Base-by-base conservation (phyloP, 2,329 filamentous ascomycete genomes). In the Grosmannia serpens region DNA sequence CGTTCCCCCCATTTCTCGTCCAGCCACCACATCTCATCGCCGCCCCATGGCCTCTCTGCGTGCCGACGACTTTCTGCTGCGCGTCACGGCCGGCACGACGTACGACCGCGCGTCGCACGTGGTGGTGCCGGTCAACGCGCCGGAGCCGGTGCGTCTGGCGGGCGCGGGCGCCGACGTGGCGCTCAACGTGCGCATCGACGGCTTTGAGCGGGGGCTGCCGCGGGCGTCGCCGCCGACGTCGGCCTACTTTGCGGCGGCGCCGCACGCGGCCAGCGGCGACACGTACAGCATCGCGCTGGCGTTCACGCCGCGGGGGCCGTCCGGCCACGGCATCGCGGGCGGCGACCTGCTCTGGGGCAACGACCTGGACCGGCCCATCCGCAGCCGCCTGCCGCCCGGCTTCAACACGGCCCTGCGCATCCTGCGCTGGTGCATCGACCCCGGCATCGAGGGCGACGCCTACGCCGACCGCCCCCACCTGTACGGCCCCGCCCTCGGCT, bases 341-440 rank as follows among this genome's bases (percentile, higher is more conserved):
- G 72, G 81, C 29, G 85, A 95, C 62, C 77, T 99, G 3, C 84
- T 96, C 57, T 96, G 96, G 66, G 94, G 92, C 49, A 97, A 97
- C 70, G 91, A 96, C 75, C 96, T 97, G 69, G 91, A 96, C 67
- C 83, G 88, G 55, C 89, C 94, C 0, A 94, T 99, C 65, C 83
- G 90, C 33, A 87, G 96, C 68, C 82, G 85, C 20, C 77, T 99
- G 2, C 92, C 94, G 0, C 89, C 89, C 0, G 91, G 92, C 0
- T 95, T 96, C 71, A 84, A 83, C 68, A 86, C 89, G 11, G 91
- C 91, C 0, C 84, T 96, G 71, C 85, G 84, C 56, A 86, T 96
- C 50, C 89, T 95, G 31, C 89, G 88, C 65, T 95, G 89, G 87
- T 88, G 85, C 75, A 87, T 97, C 54, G 92, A 99, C 68, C 92